phyloP scores from a whole-genome alignment of 2,329 filamentous ascomycete species.

The Calonectria fujianensis region DNA sequence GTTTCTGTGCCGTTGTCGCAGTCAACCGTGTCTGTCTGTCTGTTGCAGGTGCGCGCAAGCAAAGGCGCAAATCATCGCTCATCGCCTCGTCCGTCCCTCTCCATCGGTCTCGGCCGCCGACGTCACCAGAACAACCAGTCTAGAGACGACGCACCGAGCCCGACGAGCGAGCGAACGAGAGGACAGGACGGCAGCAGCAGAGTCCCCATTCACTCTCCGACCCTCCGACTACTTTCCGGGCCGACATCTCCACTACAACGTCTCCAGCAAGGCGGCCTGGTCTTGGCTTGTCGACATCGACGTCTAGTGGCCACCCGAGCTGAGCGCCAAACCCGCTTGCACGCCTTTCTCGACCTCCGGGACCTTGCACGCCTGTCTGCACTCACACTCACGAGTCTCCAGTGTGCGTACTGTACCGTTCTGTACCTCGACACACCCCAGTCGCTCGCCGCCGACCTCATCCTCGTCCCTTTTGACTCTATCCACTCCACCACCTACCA shows the following conservation, averaged over 20 bases:
- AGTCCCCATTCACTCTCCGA: constrained; percentile 44
- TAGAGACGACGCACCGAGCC: constrained; percentile 50
- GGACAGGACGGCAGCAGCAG: constrained; percentile 35
- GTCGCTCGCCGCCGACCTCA: constrained; percentile 53
- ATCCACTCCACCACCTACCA: constrained; percentile 48
- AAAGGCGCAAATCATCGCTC: constrained; percentile 2
- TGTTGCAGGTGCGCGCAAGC: constrained; percentile 29
- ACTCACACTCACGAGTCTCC: constrained; percentile 34
- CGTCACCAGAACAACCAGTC: constrained; percentile 54
- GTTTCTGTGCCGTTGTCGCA: constrained; percentile 19
- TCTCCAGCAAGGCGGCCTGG: constrained; percentile 53
- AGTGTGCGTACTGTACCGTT: constrained; percentile 33
- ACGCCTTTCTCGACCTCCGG: constrained; percentile 37
- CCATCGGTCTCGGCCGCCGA: constrained; percentile 52
- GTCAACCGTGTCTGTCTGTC: not conserved
- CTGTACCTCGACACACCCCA: constrained; percentile 47
- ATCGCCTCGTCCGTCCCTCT: constrained; percentile 37
- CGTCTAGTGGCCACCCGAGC: constrained; percentile 52
- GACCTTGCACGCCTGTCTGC: constrained; percentile 31
- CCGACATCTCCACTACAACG: constrained; percentile 56
- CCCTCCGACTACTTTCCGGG: constrained; percentile 54
- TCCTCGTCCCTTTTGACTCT: constrained; percentile 45
- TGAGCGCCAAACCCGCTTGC: constrained; percentile 60
- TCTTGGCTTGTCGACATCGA: constrained; percentile 51
- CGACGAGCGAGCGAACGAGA: constrained; percentile 37